phyloP scores from a whole-genome alignment of 1,139 yeast species.

The Petasospora fabianii region DNA sequence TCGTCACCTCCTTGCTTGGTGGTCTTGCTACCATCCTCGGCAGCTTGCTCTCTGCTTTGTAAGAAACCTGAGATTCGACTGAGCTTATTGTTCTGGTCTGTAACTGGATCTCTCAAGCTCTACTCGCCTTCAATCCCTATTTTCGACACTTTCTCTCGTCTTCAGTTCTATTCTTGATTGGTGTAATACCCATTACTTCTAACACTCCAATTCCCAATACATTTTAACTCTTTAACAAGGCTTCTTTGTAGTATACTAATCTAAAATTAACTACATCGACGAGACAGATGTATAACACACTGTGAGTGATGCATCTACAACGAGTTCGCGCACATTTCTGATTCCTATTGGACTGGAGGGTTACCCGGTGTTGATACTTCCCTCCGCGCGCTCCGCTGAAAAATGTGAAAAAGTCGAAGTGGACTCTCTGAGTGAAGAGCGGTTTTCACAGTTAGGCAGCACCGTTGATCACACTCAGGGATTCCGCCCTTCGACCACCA shows the following conservation, averaged over 20 bases:
- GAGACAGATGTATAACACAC: not conserved
- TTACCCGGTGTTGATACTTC: slow-evolving; percentile 3
- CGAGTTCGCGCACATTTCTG: not conserved
- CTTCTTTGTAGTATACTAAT: no score
- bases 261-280: no score
- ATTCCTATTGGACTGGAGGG: no score
- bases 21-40: slow-evolving; percentile 11
- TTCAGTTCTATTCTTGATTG: not conserved
- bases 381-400: not conserved
- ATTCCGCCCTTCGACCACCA: no score
- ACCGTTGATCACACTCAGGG: no score
- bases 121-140: no score
- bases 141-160: no score
- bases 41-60: slow-evolving; percentile 8
- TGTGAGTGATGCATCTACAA: not conserved
- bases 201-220: no score
- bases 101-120: no score
- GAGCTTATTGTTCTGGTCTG: no score
- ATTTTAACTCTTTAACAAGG: no score
- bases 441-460: not conserved
- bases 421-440: not conserved
- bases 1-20: slow-evolving; percentile 14
- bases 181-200: not conserved
- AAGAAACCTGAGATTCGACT: not conserved
- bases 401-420: not conserved